phyloP scores from a whole-genome alignment of 1,284 basidiomycete species.

The Moniliella sp. region DNA sequence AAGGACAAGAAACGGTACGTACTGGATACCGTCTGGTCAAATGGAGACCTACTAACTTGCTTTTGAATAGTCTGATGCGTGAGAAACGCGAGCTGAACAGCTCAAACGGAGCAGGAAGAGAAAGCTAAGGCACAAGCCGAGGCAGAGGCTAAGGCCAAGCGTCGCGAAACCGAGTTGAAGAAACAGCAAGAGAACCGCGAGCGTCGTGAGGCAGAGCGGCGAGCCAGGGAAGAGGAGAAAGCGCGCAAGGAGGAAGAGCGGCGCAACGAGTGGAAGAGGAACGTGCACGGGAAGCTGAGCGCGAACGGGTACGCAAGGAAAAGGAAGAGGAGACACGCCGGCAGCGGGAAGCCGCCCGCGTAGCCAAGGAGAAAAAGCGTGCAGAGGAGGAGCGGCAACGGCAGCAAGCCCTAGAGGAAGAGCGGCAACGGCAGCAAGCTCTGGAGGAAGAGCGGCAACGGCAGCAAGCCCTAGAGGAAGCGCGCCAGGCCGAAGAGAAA shows the following conservation, averaged over 20 bases:
- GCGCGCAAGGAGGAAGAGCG: conserved; percentile 37
- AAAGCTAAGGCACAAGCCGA: conserved; percentile 36
- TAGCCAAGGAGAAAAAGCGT: conserved; percentile 7
- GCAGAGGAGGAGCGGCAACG: conserved; percentile 36
- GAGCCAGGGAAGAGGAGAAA: conserved; percentile 56
- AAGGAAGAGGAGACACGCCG: conserved; percentile 46
- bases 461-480: too few relatives aligned
- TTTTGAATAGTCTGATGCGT: conserved; percentile 38
- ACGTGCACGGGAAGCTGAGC: conserved; percentile 37
- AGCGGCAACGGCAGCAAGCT: too few relatives aligned
- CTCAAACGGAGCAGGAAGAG: conserved; percentile 53
- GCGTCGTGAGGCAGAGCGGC: conserved; percentile 51
- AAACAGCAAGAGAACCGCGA: conserved; percentile 47
- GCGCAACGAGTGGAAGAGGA: conserved; percentile 39
- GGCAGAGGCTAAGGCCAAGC: conserved; percentile 46
- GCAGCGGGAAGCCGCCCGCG: conserved; percentile 16
- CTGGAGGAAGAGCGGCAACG: too few relatives aligned
- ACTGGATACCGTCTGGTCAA: conserved; percentile 58
- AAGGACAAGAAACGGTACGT: conserved; percentile 79
- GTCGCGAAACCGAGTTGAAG: conserved; percentile 36
- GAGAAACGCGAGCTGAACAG: conserved; percentile 64
- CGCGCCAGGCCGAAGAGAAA: too few relatives aligned
- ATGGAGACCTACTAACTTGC: conserved; percentile 46
- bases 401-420: too few relatives aligned
- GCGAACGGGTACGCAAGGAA: conserved; percentile 48